Base-by-base conservation (phyloP, 2,329 filamentous ascomycete species). In the Catunica adiposa region DNA sequence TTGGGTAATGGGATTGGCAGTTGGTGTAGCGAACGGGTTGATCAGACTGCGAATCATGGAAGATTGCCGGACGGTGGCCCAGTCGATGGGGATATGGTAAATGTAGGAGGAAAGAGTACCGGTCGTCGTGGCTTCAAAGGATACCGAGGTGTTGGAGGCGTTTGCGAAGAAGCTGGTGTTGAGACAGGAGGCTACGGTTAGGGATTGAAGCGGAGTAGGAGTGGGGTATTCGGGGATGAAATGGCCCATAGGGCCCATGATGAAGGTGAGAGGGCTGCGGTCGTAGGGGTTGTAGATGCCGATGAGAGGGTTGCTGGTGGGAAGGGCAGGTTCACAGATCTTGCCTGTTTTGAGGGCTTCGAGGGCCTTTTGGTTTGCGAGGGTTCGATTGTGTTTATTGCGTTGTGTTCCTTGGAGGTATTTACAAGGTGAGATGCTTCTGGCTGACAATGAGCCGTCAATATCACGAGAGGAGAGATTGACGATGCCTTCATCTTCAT, bases 41-140 rank as follows among this genome's bases (percentile, higher is more conserved):
- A 42, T 50, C 3, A 51, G 29, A n/a, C 34, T 48, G 3, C 56
- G 53, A 11, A 53, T 29, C 53, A 55, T 53, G 17, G 53, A 55
- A 1, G 54, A 29, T 40, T 58, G 26, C 15, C 56, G 53, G 9
- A 58, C 50, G 23, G 50, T 25, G 15, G 15, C n/a, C 56, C 56
- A 58, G 38, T 58, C 34, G 3, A 56, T 53, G 9, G 54, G 40
- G 25, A 47, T 44, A 22, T 55, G 26, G 17, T 53, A 38, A 14
- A 56, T 15, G 15, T 44, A 51, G 11, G 22, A 23, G 15, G 53
- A 50, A 9, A 56, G 48, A 37, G 15, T 20, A 8, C 54, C 63
- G 46, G 64, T 66, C 1, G 67, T 66, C 2, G 73, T 64, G 0
- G 65, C 62, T 2, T 76, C 42, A 20, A 42, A 31, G 5, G 56